Evolutionary conservation across 2,329 filamentous ascomycete species (phyloP), one percentile per base, ranked within the genome.

Genomic region (Didymella lethalis): DNA sequence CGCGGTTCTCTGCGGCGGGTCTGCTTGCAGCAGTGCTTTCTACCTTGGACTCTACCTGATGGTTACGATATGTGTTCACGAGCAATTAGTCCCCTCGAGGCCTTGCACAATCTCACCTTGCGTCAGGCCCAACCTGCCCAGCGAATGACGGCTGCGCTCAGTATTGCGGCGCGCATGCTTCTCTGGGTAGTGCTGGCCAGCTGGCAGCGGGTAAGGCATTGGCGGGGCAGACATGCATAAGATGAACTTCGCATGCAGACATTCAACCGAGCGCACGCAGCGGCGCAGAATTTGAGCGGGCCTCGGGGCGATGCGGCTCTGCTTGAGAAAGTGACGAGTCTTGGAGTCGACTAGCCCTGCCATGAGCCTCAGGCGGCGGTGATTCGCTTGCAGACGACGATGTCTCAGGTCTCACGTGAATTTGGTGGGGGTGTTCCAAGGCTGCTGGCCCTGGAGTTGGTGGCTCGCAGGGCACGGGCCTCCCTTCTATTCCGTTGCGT

Each of bases 101-200:
- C 69, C 62, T 73, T 67, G 70, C 64, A 68, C 68, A 74, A 69
- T 75, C 69, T 73, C 69, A 73, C 71, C 71, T 68, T 76, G 74
- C 74, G 67, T 75, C 68, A 59, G 64, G 63, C 63, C 65, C 65
- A 64, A 62, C 50, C 41, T 61, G 49, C 50, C 55, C 63, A 51
- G 64, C 66, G 74, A 77, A 77, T 76, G 67, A 59, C 67, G 61
- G 55, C 59, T 53, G 59, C 47, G 64, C 59, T 48, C 68, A 74
- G 71, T 66, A 76, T 77, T 74, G 64, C 69, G 59, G 65, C 63
- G 64, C 63, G 67, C 68, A 71, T 69, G 66, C 68, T 66, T 64
- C 64, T 60, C 62, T 65, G 66, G 64, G 66, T 66, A 68, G 67
- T 70, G 75, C 67, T 76, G 72, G 72, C 73, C 72, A 75, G 68